phyloP scores from a whole-genome alignment of 495 filamentous ascomycete genomes.

The Delitschia confertaspora region DNA sequence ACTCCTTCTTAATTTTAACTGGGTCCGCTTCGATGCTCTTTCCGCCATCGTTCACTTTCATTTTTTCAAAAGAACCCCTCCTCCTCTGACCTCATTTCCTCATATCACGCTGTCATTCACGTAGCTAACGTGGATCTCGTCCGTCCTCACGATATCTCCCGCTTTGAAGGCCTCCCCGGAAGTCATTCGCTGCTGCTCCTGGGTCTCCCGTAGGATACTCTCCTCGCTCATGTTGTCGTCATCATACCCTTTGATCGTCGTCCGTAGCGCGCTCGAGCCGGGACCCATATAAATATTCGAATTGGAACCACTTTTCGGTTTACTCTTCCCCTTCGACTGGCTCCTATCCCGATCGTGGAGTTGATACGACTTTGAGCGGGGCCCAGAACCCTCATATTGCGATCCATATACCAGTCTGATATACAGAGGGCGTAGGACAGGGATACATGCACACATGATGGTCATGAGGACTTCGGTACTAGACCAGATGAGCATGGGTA shows the following conservation, averaged over 20 bases:
- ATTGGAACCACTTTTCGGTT: background rate
- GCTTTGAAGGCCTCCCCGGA: too few relatives aligned
- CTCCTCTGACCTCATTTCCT: too few relatives aligned
- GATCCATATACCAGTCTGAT: constrained; percentile 5
- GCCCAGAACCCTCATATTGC: background rate
- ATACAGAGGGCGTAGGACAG: constrained; percentile 27
- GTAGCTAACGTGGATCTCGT: constrained; percentile 3
- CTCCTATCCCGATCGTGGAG: background rate
- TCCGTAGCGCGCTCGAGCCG: background rate
- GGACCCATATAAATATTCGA: background rate
- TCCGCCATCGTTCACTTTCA: too few relatives aligned
- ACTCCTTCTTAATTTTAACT: too few relatives aligned
- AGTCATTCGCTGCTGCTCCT: too few relatives aligned
- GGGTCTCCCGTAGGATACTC: constrained; percentile 7
- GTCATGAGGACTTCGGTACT: constrained; percentile 39
- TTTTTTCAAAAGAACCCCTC: too few relatives aligned
- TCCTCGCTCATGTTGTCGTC: constrained; percentile 6
- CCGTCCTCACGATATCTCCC: background rate
- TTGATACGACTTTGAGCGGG: background rate
- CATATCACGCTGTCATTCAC: too few relatives aligned
- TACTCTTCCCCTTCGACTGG: background rate
- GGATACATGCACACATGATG: constrained; percentile 40
- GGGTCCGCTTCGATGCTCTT: too few relatives aligned
- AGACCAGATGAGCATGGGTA: constrained; percentile 39
- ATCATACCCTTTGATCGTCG: constrained; percentile 3